Percentiles rank a stretch among this genome's conserved stretches.
These are phyloP conservation scores for Exserohilum turcica DNA, from an alignment of 2,329 filamentous ascomycete genomes.

Conservation along the genomic window DNA sequence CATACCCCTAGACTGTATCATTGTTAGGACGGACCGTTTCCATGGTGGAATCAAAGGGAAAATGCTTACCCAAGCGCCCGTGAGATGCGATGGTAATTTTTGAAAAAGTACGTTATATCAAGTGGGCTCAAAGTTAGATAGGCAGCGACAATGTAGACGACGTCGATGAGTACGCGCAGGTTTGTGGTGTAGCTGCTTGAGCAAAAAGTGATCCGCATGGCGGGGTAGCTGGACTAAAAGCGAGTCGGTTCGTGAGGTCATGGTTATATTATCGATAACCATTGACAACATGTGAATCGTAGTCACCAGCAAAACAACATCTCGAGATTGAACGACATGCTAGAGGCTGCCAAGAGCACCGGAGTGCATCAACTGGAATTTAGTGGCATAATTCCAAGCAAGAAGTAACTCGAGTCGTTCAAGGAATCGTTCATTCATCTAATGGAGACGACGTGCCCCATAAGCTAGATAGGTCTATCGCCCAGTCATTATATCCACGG, in stretches of 20 bases:
- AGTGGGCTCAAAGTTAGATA: no score
- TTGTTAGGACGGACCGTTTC: background rate
- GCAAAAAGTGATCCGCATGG: background rate
- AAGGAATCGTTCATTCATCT: background rate
- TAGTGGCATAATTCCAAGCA: background rate
- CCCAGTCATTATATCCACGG: background rate
- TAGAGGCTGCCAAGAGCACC: no score
- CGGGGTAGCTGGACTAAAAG: background rate
- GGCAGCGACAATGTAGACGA: no score
- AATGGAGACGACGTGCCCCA: background rate
- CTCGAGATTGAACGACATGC: no score
- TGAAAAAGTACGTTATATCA: no score
- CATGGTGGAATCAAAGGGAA: background rate
- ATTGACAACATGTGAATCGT: background rate
- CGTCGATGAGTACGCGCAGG: no score
- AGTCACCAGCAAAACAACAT: no score
- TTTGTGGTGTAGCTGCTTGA: background rate
- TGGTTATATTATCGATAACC: background rate
- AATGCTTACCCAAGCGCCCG: conserved; percentile 11
- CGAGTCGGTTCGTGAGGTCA: background rate
- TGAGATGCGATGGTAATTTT: background rate
- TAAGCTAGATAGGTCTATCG: background rate
- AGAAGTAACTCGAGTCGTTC: background rate
- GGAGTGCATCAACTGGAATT: background rate
- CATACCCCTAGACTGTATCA: conserved; percentile 1